Base-by-base conservation (phyloP, 495 filamentous ascomycete species). In the Talaromyces wortmannii region DNA sequence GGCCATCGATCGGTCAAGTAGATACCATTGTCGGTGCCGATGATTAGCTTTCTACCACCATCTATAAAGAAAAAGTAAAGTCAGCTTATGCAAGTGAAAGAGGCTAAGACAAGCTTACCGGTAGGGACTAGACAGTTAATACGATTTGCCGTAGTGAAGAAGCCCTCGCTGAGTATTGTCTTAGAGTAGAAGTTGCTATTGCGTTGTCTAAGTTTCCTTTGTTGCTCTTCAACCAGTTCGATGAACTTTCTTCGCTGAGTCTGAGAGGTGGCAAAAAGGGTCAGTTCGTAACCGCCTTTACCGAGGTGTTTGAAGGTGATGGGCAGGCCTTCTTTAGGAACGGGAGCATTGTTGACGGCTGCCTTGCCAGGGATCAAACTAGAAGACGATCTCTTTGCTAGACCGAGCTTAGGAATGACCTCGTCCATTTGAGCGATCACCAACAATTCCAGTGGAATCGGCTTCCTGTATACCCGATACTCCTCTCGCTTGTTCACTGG, bases 281-380 rank as follows among this genome's bases (percentile, higher is more conserved):
- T 92, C 58, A 88, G 78, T 63, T 96, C 95, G 67, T 96, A 97
- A 40, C 92, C 92, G 53, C 90, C 91, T 65, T 92, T 95, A n/a
- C 95, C 95, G 29, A 99, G 81, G 77, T 97, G 95, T 52, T 87
- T 83, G 78, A 99, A 97, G n/a, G 92, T 97, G 61, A 99, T 94
- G 1, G 95, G 95, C 69, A 88, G 91, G 40, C 89, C 91, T 60
- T 95, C 90, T 63, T 90, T 81, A 16, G 76, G 71, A 7, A 79
- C 71, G 5, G 80, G 76, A 30, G 72, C 65, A 48, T 75, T 73
- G 10, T 64, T 63, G 12, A 69, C 61, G n/a, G 67, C 78, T 51
- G 85, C 83, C 52, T 88, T 80, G 29, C 90, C 89, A 17, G 87
- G 83, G 45, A 95, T 81, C 52, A 99, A 71, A 67, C 89, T 90